Conservation (phyloP, 306 rosid species). For the barrel medic (Medicago truncatula) region MtrunA17r5.0-ANR NC_053046.1:8604501-8605000, state of each 20-base stretch:
- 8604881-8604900: slow-evolving; percentile 54
- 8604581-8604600: background rate
- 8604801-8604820: slow-evolving; percentile 47
- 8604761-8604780: slow-evolving; percentile 60
- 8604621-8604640: background rate
- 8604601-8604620: background rate
- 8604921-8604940: slow-evolving; percentile 40
- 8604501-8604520: background rate
- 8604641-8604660: slow-evolving; percentile 17
- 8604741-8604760: slow-evolving; percentile 66
- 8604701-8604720: slow-evolving; percentile 46
- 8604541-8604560: background rate
- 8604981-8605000: slow-evolving; percentile 53
- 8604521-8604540: slow-evolving; percentile 7
- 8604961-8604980: slow-evolving; percentile 70
- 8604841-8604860: slow-evolving; percentile 62
- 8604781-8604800: slow-evolving; percentile 69
- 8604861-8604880: slow-evolving; percentile 86
- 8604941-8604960: slow-evolving; percentile 47
- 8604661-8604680: background rate
- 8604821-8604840: slow-evolving; percentile 44
- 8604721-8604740: slow-evolving; percentile 47
- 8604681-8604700: background rate
- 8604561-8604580: background rate
- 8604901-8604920: slow-evolving; percentile 47